Evolutionary conservation across 768 basidiomycete genomes (phyloP).

Genomic region (Filobasidium floriforme): DNA sequence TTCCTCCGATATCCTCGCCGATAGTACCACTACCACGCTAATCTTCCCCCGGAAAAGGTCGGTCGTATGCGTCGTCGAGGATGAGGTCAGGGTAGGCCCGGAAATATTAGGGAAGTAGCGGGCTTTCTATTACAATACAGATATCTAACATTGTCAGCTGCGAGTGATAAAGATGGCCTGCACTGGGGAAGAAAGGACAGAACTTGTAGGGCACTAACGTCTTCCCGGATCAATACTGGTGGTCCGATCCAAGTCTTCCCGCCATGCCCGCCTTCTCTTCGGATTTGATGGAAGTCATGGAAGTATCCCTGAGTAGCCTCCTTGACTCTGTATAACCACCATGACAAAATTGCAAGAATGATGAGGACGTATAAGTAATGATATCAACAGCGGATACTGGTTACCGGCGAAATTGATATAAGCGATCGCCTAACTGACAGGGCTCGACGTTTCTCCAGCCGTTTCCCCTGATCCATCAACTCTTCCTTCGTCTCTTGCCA

Average conservation of each 20-base stretch:
- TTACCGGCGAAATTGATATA: no score
- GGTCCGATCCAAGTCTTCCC: conserved; percentile 96
- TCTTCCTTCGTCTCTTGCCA: conserved; percentile 61
- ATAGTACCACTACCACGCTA: conserved; percentile 72
- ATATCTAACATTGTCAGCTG: neutral
- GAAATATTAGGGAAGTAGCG: conserved; percentile 81
- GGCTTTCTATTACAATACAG: conserved; percentile 58
- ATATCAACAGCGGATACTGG: no score
- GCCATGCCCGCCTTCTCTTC: conserved; percentile 55
- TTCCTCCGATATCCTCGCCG: conserved; percentile 80
- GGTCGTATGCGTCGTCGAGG: conserved; percentile 63
- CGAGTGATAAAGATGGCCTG: neutral
- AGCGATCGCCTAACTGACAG: conserved; percentile 37
- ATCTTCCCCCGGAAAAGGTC: conserved; percentile 66
- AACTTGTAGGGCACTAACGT: conserved; percentile 54
- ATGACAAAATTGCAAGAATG: neutral
- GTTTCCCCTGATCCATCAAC: conserved; percentile 62
- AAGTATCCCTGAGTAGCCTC: conserved; percentile 77
- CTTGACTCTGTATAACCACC: conserved; percentile 49
- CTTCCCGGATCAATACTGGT: conserved; percentile 75
- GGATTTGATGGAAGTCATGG: conserved; percentile 71
- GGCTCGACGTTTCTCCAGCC: conserved; percentile 58
- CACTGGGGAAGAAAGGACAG: neutral
- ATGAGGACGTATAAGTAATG: no score
- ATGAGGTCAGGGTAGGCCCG: conserved; percentile 56